Base-by-base conservation (phyloP, 768 basidiomycete species). In the Mycena vitilis region DNA sequence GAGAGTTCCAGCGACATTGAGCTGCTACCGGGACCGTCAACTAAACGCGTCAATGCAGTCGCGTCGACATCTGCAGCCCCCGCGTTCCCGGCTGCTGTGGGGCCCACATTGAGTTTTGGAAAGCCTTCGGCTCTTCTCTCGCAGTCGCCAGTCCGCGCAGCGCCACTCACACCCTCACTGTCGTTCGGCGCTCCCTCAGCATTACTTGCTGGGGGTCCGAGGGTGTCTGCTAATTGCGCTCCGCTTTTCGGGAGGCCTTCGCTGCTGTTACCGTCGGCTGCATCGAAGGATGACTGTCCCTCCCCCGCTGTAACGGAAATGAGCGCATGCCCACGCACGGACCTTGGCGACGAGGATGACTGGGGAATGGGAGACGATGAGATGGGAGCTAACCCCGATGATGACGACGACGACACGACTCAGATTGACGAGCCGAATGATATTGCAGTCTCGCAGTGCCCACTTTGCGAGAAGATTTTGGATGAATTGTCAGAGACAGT, bases 301-400 rank as follows among this genome's bases (percentile, higher is more conserved):
- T 63, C 47, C 30, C 61, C 56, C 18, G 30, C 58, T 40, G 53
- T 36, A 30, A 25, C 38, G 57, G 65, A 66, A 13, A 22, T 36
- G 15, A 64, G 73, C 42, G 73, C 75, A 37, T 76, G 79, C 60
- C 72, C 79, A 34, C 76, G 79, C 60, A 72, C 79, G 36, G 77
- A 79, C 57, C 56, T 58, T 18, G 77, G 78, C 63, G 45, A 75
- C 30, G 81, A 81, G 20, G 85, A 85, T 38, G 88, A 89, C 9
- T 94, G 93, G 93, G 87, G 82, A 49, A 88, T 81, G 73, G 92
- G 88, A 13, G 93, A 95, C 71, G 94, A 95, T 70, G 94, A 91
- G 76, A 76, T 84, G 9, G 78, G 76, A 65, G 38, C 25, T n/a
- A 54, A 80, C 16, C 73, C 70, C 12, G 74, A 73, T 18, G 75